These are phyloP conservation scores for Strigomonas galati DNA, from an alignment of 208 protist genomes.

Conservation along the genomic window DNA sequence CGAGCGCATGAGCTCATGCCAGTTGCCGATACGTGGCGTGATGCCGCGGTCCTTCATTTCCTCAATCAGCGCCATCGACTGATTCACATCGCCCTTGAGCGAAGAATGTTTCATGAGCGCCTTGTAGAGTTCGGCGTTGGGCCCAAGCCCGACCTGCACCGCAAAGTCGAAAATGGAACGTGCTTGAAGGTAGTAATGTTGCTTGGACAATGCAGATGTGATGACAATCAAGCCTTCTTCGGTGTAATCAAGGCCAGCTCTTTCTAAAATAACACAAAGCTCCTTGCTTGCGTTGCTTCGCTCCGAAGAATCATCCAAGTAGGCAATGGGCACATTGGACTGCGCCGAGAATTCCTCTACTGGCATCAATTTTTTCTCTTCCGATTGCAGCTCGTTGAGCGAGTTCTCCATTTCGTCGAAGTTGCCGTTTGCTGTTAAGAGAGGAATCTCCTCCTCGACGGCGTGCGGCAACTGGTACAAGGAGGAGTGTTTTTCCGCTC, in stretches of 20 bases:
- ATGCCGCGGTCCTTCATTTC: slow-evolving; percentile 86
- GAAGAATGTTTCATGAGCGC: slow-evolving; percentile 76
- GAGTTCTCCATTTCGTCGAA: slow-evolving; percentile 28
- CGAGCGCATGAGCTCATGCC: slow-evolving; percentile 87
- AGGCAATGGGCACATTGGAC: slow-evolving; percentile 71
- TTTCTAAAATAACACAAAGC: slow-evolving; percentile 57
- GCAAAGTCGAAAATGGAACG: slow-evolving; percentile 77
- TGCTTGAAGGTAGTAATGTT: slow-evolving; percentile 57
- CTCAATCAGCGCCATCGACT: slow-evolving; percentile 79
- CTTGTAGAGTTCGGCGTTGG: slow-evolving; percentile 78
- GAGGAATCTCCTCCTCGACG: background rate
- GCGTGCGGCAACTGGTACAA: slow-evolving; percentile 25
- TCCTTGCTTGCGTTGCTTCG: slow-evolving; percentile 73
- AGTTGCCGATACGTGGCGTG: slow-evolving; percentile 88
- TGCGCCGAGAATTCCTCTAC: slow-evolving; percentile 45
- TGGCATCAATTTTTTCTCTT: slow-evolving; percentile 15
- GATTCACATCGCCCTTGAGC: slow-evolving; percentile 53
- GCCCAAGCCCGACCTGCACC: slow-evolving; percentile 56
- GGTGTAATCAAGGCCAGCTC: slow-evolving; percentile 67
- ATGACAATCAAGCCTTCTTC: slow-evolving; percentile 74
- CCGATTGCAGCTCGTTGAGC: slow-evolving; percentile 2
- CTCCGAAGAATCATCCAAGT: slow-evolving; percentile 82
- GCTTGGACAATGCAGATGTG: slow-evolving; percentile 60
- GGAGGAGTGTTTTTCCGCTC: slow-evolving; percentile 39
- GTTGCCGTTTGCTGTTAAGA: background rate